A percentile compares a stretch with the other conserved stretches of the same genome.
These are phyloP conservation scores for Sugiyamaella pinicola DNA, from an alignment of 1,139 yeast species.

Conservation along the genomic window DNA sequence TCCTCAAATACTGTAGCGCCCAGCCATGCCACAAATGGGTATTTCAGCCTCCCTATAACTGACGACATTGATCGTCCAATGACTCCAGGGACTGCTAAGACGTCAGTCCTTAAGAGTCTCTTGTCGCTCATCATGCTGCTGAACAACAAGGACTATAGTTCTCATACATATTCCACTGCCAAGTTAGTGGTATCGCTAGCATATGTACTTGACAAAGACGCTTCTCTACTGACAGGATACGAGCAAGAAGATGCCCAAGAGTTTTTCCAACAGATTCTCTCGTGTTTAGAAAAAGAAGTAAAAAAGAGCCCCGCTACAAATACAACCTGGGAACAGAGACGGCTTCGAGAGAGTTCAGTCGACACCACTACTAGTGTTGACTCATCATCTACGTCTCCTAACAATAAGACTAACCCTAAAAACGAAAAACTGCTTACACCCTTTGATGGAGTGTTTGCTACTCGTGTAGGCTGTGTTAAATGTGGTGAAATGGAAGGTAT, in stretches of 20 bases:
- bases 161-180: slow-evolving; percentile 61
- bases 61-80: slow-evolving; percentile 8
- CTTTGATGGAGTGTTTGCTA: slow-evolving; percentile 84
- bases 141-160: slow-evolving; percentile 39
- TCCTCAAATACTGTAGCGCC: neutral
- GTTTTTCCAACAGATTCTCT: slow-evolving; percentile 79
- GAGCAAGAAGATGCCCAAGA: slow-evolving; percentile 96
- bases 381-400: neutral
- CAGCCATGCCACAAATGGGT: neutral
- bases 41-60: slow-evolving; percentile 1
- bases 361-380: slow-evolving; percentile 25
- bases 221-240: slow-evolving; percentile 73
- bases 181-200: slow-evolving; percentile 70
- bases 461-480: slow-evolving; percentile 80
- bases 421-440: slow-evolving; percentile 67
- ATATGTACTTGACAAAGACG: slow-evolving; percentile 82
- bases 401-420: slow-evolving; percentile 3
- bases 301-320: slow-evolving; percentile 17
- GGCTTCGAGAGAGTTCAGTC: slow-evolving; percentile 17
- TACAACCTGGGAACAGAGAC: slow-evolving; percentile 15
- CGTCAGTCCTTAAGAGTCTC: slow-evolving; percentile 30
- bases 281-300: slow-evolving; percentile 67
- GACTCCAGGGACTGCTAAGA: slow-evolving; percentile 16
- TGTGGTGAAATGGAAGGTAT: slow-evolving; percentile 96
- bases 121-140: slow-evolving; percentile 38